Evolutionary conservation across 2,329 filamentous ascomycete species (phyloP), one percentile per base, ranked within the genome.

Genomic region (Fusarium secorum): DNA sequence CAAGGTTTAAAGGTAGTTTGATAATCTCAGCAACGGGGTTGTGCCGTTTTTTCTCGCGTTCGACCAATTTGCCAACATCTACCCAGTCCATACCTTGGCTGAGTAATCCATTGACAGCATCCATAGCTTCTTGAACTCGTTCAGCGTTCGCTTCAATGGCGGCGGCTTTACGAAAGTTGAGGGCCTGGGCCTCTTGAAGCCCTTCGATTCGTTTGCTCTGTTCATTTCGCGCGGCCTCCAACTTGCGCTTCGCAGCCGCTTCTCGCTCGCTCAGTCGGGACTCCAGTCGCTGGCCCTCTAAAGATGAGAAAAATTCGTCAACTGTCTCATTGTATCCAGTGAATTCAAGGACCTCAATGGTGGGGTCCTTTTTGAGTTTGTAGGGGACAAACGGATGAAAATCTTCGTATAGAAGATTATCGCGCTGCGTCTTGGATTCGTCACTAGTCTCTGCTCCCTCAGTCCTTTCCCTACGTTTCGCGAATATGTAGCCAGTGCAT

Each of bases 81-180:
- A 94, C 90, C 96, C 96, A 99, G 75, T 99, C 96, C 94, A 98
- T 98, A 15, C 95, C 95, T 77, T 97, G 94, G 9, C 89, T 89
- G 65, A 99, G 89, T n/a, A 98, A 84, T 1, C 93, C 93, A 79
- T 97, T 98, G 57, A 99, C 91, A 7, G 96, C 94, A 78, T 94
- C 93, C 79, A 94, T 94, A 8, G 94, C 94, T 81, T 98, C 96
- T 78, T 97, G 93, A 0, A 98, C 95, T 54, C 94, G 89, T 77
- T 97, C 93, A 3, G 94, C 86, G 76, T 99, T 98, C 26, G 94
- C 93, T 79, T 97, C 90, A 44, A 99, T 96, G 1, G 95, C 94
- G 60, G 91, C 91, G 5, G 95, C 96, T 79, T 97, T 98, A 60
- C 93, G 90, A 33, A 94, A 86, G 75, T 98, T 97, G 45, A 97